Base-by-base conservation (phyloP, 768 basidiomycete species). In the Lactarius hatsudake region DNA sequence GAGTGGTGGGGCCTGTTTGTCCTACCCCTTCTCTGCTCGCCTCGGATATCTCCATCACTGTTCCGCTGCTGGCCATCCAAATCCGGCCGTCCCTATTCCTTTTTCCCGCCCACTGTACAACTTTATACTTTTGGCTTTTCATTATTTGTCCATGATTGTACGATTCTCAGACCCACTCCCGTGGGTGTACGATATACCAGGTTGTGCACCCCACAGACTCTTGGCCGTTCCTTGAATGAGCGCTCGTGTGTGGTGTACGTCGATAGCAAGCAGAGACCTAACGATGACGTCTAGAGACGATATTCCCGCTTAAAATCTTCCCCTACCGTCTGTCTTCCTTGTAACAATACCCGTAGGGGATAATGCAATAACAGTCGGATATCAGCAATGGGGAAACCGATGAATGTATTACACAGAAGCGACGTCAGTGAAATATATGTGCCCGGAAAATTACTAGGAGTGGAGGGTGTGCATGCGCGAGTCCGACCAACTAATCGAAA, bases 401-500 rank as follows among this genome's bases (percentile, higher is more conserved):
- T 18, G 38, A 18, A 54, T 54, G 66, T 23, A 10, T 63, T 53
- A 51, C 63, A 68, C 58, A 68, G 34, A 32, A 28, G 38, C 43
- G 61, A 63, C 57, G 53, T 7, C 45, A 64, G 58, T 34, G 20
- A 36, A 64, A 59, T 60, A 63, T 63, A 64, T 59, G 51, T 67
- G 58, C 59, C 63, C 42, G 42, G 42, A 48, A 55, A 56, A 56
- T 40, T 40, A 68, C 54, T 63, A 54, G 53, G 53, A 40, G 59
- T 36, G 42, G 45, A 56, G 6, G 51, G 10, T 38, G 40, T 61
- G 67, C 59, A 68, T 36, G 42, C 1, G 10, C 10, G 51, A 51
- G 48, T 17, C 48, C 43, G 34, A 61, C 30, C 38, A 43, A 68
- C 59, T 74, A 91, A 73, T 94, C 91, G 72, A 83, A 92, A 1